Percentiles rank a stretch among this genome's conserved stretches.
Evolutionary conservation across 257 asterid species (phyloP).

Genomic region (Penstemon newberryi): DNA sequence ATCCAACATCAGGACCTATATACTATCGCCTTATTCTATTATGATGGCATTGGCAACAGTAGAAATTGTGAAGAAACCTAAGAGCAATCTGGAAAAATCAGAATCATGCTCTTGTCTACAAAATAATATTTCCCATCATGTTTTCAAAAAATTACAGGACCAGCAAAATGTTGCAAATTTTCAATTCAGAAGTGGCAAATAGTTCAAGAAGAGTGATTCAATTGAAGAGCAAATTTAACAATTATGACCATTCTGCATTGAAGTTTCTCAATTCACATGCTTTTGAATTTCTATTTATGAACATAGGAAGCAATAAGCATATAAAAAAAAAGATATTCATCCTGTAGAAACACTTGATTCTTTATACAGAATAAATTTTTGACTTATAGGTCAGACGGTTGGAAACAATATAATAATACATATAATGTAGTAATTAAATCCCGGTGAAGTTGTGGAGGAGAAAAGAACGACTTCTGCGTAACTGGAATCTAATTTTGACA

Average conservation of each 20-base stretch:
- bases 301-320: no score
- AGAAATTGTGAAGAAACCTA: constrained; percentile 1
- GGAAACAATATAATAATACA: background rate
- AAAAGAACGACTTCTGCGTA: constrained; percentile 16
- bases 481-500: background rate
- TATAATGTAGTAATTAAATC: constrained; percentile 2
- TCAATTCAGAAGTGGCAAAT: constrained; percentile 11
- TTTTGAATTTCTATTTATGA: background rate
- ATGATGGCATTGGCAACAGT: constrained; percentile 13
- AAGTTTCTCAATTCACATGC: constrained; percentile 9
- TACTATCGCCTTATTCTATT: background rate
- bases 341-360: constrained; percentile 6
- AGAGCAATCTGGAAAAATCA: background rate
- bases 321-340: background rate
- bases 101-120: constrained; percentile 1
- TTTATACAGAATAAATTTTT: background rate
- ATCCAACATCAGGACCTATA: constrained; percentile 3
- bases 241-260: constrained; percentile 8
- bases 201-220: constrained; percentile 8
- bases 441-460: background rate
- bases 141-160: background rate
- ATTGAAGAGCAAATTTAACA: constrained; percentile 3
- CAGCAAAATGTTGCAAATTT: constrained; percentile 6
- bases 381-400: background rate
- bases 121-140: background rate